Evolutionary conservation across 1,284 basidiomycete species (phyloP).

Genomic region (Xerocomus nothofagi): DNA sequence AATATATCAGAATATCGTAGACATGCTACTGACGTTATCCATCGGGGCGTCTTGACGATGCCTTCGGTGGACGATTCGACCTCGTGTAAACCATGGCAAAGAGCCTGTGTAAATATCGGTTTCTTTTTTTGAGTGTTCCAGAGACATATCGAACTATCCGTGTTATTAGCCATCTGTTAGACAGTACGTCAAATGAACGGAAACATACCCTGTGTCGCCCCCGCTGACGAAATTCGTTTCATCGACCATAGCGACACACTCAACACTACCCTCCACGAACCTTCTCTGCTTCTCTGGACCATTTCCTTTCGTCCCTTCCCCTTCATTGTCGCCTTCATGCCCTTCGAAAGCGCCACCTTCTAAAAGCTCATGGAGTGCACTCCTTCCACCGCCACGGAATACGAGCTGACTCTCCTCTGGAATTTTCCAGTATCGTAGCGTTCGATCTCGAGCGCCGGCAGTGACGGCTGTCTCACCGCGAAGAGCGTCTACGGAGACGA

Average conservation of each 20-base stretch:
- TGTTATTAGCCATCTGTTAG: not conserved
- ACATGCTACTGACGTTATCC: constrained; percentile 85
- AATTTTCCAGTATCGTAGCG: constrained; percentile 95
- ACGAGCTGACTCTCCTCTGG: constrained; percentile 95
- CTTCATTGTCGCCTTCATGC: constrained; percentile 51
- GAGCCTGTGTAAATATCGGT: constrained; percentile 79
- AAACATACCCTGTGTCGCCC: constrained; percentile 88
- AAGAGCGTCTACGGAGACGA: constrained; percentile 78
- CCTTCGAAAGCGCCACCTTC: constrained; percentile 67
- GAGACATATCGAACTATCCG: constrained; percentile 77
- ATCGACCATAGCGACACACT: constrained; percentile 93
- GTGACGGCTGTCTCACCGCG: constrained; percentile 85
- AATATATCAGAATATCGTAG: constrained; percentile 91
- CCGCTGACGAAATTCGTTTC: constrained; percentile 91
- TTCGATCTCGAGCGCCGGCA: constrained; percentile 89
- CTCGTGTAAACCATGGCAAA: constrained; percentile 87
- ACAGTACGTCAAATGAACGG: constrained; percentile 15
- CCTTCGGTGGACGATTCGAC: constrained; percentile 71
- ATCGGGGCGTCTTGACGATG: constrained; percentile 76
- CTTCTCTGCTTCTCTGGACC: constrained; percentile 44
- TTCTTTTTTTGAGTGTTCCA: constrained; percentile 98
- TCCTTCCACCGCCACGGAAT: constrained; percentile 89
- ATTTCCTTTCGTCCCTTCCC: constrained; percentile 39
- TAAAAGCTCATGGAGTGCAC: constrained; percentile 73
- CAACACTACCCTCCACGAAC: constrained; percentile 89